A percentile compares a stretch with the other conserved stretches of the same genome.
Conservation (phyloP, 257 asterid genomes). For the Linderniella brevidens region DNA sequence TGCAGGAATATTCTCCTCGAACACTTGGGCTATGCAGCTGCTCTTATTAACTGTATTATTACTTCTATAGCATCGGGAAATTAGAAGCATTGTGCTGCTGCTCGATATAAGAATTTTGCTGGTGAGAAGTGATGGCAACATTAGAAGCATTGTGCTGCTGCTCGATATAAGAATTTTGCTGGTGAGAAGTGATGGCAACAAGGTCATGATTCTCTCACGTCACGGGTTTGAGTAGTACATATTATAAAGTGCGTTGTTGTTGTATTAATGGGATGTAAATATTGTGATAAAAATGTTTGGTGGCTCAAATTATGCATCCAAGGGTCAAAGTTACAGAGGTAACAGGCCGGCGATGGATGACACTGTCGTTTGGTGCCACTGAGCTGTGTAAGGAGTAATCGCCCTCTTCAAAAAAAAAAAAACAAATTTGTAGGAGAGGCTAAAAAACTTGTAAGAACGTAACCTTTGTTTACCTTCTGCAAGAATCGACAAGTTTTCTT, state of each 20-base stretch:
- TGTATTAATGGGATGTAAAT: neutral
- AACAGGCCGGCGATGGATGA: constrained; percentile 6
- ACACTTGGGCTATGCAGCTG: constrained; percentile 24
- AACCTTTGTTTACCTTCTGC: too few relatives aligned
- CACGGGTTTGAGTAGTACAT: neutral
- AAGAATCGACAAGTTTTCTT: too few relatives aligned
- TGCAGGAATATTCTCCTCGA: constrained; percentile 22
- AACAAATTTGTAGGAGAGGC: too few relatives aligned
- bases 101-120: too few relatives aligned
- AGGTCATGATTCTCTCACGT: neutral
- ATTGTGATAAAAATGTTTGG: neutral
- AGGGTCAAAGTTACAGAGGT: constrained; percentile 6
- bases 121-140: neutral
- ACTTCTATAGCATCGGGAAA: constrained; percentile 19
- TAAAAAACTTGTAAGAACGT: too few relatives aligned
- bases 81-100: constrained; percentile 9
- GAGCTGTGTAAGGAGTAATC: too few relatives aligned
- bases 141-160: too few relatives aligned
- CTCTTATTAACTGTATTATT: constrained; percentile 16
- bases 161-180: too few relatives aligned
- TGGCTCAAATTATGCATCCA: neutral
- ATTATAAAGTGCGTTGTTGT: neutral
- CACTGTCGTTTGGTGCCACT: too few relatives aligned
- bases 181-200: neutral
- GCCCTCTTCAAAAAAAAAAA: too few relatives aligned